Percentiles rank a stretch among this genome's conserved stretches.
These are phyloP conservation scores for Alternaria longipes DNA, from an alignment of 2,329 filamentous ascomycete genomes.

Conservation along the genomic window DNA sequence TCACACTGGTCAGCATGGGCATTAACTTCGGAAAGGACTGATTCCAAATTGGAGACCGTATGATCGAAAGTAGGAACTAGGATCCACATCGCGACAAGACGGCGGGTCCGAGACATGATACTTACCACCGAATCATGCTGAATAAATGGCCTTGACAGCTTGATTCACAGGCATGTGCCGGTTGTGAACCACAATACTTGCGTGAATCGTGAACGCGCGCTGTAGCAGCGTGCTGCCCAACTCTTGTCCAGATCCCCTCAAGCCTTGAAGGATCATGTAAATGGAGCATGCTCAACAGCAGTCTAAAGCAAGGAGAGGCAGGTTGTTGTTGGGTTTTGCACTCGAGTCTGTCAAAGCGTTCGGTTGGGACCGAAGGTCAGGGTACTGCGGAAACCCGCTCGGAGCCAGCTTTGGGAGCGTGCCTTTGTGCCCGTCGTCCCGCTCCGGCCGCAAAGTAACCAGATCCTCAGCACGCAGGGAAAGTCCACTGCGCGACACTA, in stretches of 20 bases:
- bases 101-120: conserved; percentile 23
- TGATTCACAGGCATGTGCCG: conserved; percentile 22
- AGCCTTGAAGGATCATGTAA: conserved; percentile 1
- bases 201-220: not conserved
- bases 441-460: conserved; percentile 43
- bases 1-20: conserved; percentile 26
- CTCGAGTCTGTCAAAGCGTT: conserved; percentile 22
- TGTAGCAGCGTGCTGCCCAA: conserved; percentile 11
- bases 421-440: conserved; percentile 44
- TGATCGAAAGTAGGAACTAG: conserved; percentile 27
- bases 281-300: not conserved
- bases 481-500: conserved; percentile 5
- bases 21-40: conserved; percentile 19
- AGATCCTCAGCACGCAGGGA: conserved; percentile 24
- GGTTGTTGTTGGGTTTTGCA: conserved; percentile 14
- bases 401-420: conserved; percentile 46
- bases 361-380: conserved; percentile 38
- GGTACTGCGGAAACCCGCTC: conserved; percentile 31
- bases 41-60: conserved; percentile 23
- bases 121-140: conserved; percentile 32
- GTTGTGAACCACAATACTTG: conserved; percentile 5
- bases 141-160: conserved; percentile 15
- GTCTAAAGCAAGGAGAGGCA: conserved; percentile 8
- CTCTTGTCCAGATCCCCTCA: not conserved
- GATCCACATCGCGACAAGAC: conserved; percentile 34